Evolutionary conservation across 2,329 filamentous ascomycete genomes (phyloP).

Genomic region (Fusarium mexicanum): DNA sequence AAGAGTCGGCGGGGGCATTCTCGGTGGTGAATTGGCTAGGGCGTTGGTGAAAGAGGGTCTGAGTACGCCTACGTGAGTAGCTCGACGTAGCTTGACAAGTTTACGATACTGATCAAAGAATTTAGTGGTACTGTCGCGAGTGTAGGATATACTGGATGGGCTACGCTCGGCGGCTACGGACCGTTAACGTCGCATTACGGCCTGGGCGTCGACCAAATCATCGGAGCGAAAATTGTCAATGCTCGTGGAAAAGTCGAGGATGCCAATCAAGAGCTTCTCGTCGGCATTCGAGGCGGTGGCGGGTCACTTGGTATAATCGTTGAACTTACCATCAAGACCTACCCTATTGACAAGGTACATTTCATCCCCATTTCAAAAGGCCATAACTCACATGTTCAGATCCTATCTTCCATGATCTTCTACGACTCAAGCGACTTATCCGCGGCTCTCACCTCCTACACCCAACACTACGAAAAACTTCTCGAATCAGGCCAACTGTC

Average conservation of each 20-base stretch:
- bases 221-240: background rate
- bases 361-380: rapidly evolving
- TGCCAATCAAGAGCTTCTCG: conserved; percentile 1
- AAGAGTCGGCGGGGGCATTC: conserved; percentile 2
- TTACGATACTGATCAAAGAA: rapidly evolving
- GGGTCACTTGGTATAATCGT: conserved; percentile 5
- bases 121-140: background rate
- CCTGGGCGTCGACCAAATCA: conserved; percentile 13
- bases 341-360: background rate
- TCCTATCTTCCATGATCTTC: background rate
- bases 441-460: background rate
- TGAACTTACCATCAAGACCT: background rate
- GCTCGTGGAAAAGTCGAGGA: background rate
- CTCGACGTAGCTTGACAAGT: rapidly evolving
- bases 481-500: background rate
- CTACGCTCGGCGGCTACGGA: conserved; percentile 12
- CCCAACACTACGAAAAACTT: background rate
- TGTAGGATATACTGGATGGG: conserved; percentile 29
- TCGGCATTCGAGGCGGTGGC: conserved; percentile 12
- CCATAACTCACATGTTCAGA: rapidly evolving
- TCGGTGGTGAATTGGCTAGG: background rate
- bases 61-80: background rate
- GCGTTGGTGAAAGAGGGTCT: background rate
- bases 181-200: background rate
- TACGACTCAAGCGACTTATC: conserved; percentile 2